Conservation (phyloP, 805 yeast genomes). For the Candida michaelii region DNA sequence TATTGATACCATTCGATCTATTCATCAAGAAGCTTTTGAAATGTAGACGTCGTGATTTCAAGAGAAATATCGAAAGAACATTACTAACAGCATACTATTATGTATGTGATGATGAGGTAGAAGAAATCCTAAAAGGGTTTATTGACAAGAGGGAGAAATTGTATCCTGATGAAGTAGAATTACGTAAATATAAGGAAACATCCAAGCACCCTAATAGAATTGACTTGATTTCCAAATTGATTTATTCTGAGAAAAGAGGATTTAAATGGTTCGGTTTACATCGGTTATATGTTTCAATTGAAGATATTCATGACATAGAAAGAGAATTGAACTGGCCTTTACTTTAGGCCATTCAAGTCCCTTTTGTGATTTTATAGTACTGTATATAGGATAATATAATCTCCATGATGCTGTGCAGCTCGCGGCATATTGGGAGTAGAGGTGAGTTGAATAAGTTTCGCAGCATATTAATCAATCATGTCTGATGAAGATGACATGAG, state of each 20-base stretch:
- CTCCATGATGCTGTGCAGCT: no score
- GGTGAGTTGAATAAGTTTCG: background rate
- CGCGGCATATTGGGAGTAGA: no score
- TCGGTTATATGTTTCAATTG: background rate
- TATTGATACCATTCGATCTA: background rate
- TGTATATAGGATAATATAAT: no score
- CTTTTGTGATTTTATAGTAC: background rate
- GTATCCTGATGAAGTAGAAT: background rate
- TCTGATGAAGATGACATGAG: conserved; percentile 8
- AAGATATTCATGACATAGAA: background rate
- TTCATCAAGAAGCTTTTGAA: background rate
- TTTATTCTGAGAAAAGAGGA: background rate
- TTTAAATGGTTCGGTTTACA: background rate
- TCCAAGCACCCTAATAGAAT: background rate
- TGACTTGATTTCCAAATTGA: background rate
- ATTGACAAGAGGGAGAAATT: background rate
- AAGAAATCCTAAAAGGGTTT: background rate
- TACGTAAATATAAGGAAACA: background rate
- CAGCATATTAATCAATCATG: conserved; percentile 2
- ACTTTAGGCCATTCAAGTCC: background rate
- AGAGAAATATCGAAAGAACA: background rate
- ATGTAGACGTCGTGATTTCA: background rate
- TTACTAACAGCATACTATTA: background rate
- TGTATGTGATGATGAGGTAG: background rate
- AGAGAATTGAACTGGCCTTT: background rate